A percentile compares a stretch with the other conserved stretches of the same genome.
These are phyloP conservation scores for Podosphaera leucotricha DNA, from an alignment of 2,329 filamentous ascomycete species.

Conservation along the genomic window DNA sequence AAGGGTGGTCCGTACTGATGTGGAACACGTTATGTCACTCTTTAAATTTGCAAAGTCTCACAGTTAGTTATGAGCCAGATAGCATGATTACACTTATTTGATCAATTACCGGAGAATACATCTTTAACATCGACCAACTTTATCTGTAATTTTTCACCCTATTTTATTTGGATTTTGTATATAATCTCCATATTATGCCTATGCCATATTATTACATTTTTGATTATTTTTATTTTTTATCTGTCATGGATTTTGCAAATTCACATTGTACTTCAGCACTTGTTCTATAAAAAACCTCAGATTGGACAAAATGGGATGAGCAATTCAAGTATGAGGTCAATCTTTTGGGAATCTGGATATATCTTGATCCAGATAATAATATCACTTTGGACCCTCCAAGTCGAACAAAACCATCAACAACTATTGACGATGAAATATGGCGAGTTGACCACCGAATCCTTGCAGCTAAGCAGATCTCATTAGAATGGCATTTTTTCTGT, in stretches of 20 bases:
- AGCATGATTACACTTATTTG: too few species aligned
- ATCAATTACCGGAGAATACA: too few species aligned
- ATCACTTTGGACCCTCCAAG: background rate
- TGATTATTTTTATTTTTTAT: background rate
- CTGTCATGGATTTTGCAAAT: background rate
- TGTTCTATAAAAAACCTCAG: background rate
- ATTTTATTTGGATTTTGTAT: too few species aligned
- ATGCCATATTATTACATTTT: background rate
- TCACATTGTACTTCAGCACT: background rate
- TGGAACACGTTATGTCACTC: too few species aligned
- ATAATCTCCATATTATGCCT: too few species aligned
- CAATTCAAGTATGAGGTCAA: slow-evolving; percentile 1
- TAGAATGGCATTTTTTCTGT: background rate
- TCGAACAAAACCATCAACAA: background rate
- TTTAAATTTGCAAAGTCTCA: too few species aligned
- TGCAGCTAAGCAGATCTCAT: slow-evolving; percentile 1
- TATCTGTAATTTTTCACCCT: too few species aligned
- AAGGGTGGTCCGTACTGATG: too few species aligned
- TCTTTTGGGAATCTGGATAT: background rate
- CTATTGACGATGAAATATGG: slow-evolving; percentile 1
- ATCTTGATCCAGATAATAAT: background rate
- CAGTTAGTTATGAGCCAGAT: too few species aligned
- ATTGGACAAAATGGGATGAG: slow-evolving; percentile 1
- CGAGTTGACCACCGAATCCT: background rate
- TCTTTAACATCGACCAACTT: too few species aligned